phyloP scores from a whole-genome alignment of 2,329 filamentous ascomycete genomes.

The Sporothrix phasma region DNA sequence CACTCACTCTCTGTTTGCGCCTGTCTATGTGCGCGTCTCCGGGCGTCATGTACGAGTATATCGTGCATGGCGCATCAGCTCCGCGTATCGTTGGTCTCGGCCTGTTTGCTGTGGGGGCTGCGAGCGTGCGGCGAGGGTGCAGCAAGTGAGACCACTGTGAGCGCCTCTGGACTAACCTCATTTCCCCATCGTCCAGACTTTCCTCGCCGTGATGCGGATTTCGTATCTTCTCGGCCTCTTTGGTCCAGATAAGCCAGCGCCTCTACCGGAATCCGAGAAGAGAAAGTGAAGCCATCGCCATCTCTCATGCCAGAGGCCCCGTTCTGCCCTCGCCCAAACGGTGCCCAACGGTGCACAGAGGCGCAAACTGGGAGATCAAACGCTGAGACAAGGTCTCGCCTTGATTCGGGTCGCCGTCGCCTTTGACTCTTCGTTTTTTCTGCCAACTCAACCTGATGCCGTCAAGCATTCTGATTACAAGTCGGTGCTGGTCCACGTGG shows the following conservation, averaged over 20 bases:
- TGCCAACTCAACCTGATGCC: background rate
- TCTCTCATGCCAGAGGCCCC: background rate
- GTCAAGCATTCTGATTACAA: background rate
- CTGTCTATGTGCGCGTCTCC: background rate
- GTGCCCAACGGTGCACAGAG: background rate
- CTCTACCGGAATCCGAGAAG: constrained; percentile 17
- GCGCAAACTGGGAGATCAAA: background rate
- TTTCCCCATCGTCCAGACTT: constrained; percentile 29
- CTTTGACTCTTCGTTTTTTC: background rate
- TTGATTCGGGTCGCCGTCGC: background rate
- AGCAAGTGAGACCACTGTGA: background rate
- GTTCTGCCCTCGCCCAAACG: background rate
- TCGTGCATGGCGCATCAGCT: background rate
- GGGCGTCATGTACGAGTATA: background rate
- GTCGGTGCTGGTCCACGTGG: background rate
- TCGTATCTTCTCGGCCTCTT: constrained; percentile 51
- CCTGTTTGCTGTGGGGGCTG: background rate
- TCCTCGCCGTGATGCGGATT: constrained; percentile 46
- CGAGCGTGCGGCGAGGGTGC: background rate
- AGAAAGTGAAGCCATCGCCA: constrained; percentile 13
- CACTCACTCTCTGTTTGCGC: background rate
- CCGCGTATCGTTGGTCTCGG: background rate
- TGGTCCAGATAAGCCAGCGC: constrained; percentile 33
- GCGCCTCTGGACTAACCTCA: background rate
- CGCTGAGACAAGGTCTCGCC: background rate